Evolutionary conservation across 2,329 filamentous ascomycete species (phyloP).

Genomic region (Nothophoma quercina): DNA sequence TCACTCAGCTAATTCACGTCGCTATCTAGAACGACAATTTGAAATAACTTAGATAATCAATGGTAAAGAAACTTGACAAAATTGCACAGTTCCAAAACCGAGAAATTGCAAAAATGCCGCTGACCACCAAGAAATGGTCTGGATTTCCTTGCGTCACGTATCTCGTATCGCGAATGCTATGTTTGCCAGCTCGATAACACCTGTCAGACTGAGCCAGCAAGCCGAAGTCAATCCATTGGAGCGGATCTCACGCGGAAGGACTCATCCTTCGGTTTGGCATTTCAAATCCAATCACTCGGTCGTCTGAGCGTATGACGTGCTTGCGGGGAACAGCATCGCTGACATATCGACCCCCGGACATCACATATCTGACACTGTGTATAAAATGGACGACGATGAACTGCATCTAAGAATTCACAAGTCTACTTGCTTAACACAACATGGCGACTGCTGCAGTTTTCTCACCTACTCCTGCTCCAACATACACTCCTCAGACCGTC

Average conservation of each 20-base stretch:
- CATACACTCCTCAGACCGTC: constrained; percentile 23
- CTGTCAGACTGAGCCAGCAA: not conserved
- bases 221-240: not conserved
- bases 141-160: not conserved
- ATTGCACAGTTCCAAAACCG: not conserved
- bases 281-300: constrained; percentile 30
- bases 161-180: not conserved
- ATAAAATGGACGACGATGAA: constrained; percentile 7
- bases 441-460: constrained; percentile 42
- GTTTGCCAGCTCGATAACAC: not conserved
- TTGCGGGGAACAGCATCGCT: constrained; percentile 42
- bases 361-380: not conserved
- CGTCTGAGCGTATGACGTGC: constrained; percentile 36
- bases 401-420: not conserved
- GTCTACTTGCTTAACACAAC: constrained; percentile 2
- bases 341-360: constrained; percentile 27
- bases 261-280: constrained; percentile 8
- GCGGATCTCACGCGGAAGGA: not conserved
- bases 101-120: not conserved
- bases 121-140: not conserved
- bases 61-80: not conserved
- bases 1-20: constrained; percentile 63
- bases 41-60: too few relatives aligned
- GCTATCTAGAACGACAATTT: constrained; percentile 5
- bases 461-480: constrained; percentile 26